Conservation (phyloP, 208 protist species). For the Crithidia thermophila region DNA sequence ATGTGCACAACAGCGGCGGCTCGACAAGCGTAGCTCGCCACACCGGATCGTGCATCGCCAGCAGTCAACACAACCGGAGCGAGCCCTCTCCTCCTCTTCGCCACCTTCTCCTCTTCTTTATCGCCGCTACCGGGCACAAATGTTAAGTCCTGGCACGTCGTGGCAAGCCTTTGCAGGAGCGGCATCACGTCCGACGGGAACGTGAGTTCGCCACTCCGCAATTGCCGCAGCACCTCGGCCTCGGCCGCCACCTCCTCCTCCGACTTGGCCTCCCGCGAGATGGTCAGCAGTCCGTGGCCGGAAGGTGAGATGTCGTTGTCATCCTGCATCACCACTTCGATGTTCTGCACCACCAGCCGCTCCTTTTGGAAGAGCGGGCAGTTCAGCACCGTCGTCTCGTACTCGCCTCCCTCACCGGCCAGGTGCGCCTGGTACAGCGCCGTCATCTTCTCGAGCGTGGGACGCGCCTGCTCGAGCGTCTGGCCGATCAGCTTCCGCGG, state of each 20-base stretch:
- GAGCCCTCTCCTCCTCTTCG: too few relatives aligned
- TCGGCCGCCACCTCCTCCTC: constrained; percentile 37
- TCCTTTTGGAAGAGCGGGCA: constrained; percentile 90
- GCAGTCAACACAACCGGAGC: background rate
- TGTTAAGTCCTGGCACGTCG: too few relatives aligned
- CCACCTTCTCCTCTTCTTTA: too few relatives aligned
- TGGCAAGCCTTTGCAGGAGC: constrained; percentile 11
- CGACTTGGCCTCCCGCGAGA: constrained; percentile 49
- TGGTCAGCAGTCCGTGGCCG: constrained; percentile 58
- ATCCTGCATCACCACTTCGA: constrained; percentile 75
- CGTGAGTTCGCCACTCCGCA: constrained; percentile 19
- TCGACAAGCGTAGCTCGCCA: background rate
- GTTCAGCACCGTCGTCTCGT: constrained; percentile 98
- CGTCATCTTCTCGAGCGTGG: constrained; percentile 60
- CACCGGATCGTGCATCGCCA: background rate
- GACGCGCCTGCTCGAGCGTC: constrained; percentile 73
- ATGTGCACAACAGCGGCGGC: too few relatives aligned
- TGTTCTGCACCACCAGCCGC: constrained; percentile 37
- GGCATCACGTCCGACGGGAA: constrained; percentile 39
- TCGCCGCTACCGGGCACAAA: too few relatives aligned
- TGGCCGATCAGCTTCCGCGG: constrained; percentile 91
- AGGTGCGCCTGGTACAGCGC: constrained; percentile 85
- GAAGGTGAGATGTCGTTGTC: constrained; percentile 80
- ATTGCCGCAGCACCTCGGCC: constrained; percentile 29
- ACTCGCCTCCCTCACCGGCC: constrained; percentile 99